These are phyloP conservation scores for Candida pini DNA, from an alignment of 805 yeast species.

Conservation along the genomic window DNA sequence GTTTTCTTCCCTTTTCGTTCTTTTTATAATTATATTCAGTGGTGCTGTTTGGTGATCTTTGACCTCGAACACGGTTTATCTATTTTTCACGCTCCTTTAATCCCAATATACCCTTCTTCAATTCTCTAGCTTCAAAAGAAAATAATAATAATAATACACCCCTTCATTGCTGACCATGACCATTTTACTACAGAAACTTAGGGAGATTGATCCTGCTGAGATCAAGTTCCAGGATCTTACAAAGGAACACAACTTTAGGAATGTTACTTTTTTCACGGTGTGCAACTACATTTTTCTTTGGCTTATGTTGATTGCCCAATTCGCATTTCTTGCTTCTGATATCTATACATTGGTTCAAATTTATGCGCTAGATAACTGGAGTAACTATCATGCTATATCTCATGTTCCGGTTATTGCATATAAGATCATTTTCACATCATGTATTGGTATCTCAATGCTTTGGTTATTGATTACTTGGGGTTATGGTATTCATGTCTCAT, in stretches of 20 bases:
- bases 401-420: slow-evolving; percentile 28
- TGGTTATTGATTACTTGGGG: slow-evolving; percentile 51
- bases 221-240: slow-evolving; percentile 24
- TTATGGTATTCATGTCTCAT: slow-evolving; percentile 52
- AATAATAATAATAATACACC: no score
- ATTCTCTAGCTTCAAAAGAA: no score
- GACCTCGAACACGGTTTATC: no score
- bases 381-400: slow-evolving; percentile 24
- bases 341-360: slow-evolving; percentile 73
- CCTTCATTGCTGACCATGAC: neutral
- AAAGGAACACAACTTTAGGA: slow-evolving; percentile 28
- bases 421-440: slow-evolving; percentile 39
- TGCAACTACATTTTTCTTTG: slow-evolving; percentile 37
- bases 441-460: slow-evolving; percentile 67
- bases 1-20: no score
- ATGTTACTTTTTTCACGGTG: slow-evolving; percentile 38
- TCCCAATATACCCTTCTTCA: no score
- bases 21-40: no score
- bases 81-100: no score
- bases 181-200: slow-evolving; percentile 3
- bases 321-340: slow-evolving; percentile 59
- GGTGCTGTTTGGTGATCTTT: no score
- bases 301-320: slow-evolving; percentile 38
- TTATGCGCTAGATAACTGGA: slow-evolving; percentile 55
- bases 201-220: slow-evolving; percentile 14